Conservation (phyloP, 2,329 filamentous ascomycete genomes). For the Triangularia setosa region DNA sequence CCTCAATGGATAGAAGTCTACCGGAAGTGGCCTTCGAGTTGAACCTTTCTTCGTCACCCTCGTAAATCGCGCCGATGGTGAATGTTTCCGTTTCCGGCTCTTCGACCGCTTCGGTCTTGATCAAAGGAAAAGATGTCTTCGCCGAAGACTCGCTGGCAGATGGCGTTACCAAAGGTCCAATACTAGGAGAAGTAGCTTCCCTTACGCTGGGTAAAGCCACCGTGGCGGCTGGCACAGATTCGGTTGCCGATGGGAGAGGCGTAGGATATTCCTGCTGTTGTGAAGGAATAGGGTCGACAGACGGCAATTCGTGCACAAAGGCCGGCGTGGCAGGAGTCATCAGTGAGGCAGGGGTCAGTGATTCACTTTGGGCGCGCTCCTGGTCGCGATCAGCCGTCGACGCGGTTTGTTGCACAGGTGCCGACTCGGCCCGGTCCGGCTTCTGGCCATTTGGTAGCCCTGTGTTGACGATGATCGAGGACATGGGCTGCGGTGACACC, state of each 20-base stretch:
- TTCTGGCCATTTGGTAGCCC: background rate
- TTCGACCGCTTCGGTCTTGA: constrained; percentile 4
- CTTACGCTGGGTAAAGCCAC: background rate
- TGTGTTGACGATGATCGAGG: background rate
- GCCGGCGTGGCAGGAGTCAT: background rate
- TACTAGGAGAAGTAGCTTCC: background rate
- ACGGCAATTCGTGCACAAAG: background rate
- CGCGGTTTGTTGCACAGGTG: background rate
- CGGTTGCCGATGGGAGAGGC: constrained; percentile 3
- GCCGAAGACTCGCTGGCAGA: constrained; percentile 11
- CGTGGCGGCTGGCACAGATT: background rate
- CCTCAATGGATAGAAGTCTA: background rate
- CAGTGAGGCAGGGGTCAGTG: background rate
- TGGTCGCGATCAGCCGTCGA: background rate
- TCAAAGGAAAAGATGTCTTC: background rate
- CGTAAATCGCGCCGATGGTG: constrained; percentile 11
- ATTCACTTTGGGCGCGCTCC: background rate
- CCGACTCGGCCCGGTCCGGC: background rate
- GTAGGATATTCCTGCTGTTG: background rate
- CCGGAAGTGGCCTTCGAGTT: background rate
- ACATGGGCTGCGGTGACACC: background rate
- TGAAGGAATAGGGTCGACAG: background rate
- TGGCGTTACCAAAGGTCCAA: constrained; percentile 10
- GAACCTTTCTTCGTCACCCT: constrained; percentile 10
- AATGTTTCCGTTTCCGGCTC: constrained; percentile 16